Evolutionary conservation across 805 yeast species (phyloP), one percentile per base, ranked within the genome.

Genomic region (Ogataea siamensis): DNA sequence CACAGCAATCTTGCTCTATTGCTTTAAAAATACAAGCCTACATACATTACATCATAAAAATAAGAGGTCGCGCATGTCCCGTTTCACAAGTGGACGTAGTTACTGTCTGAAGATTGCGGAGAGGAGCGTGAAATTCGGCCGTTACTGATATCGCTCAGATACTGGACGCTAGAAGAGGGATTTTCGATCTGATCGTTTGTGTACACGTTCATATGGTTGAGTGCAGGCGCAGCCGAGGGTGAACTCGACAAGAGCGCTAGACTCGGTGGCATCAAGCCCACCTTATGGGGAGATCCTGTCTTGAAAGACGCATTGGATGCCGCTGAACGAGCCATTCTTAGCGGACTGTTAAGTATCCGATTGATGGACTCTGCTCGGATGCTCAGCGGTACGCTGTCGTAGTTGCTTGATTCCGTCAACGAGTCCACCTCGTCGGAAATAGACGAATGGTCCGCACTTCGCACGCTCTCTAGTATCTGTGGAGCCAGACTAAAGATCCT

Each of bases 231-330:
- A 13, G 47, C 26, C 5, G 46, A 28, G 8, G 53, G 51, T 7
- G 50, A 45, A 13, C 47, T 36, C 3, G 50, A 30, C 5, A 36
- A 7, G 4, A 36, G 14, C 4, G 38, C 38, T 21, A 44, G 12
- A 19, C 21, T 40, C n/a, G 51, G 50, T 5, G 53, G 49, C 16
- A 44, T 21, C n/a, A 46, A 34, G 5, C 53, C 53, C 11, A 46
- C 22, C 34, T 42, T 42, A 13, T 33, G 31, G 5, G 39, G 46
- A 2, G 50, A 40, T 12, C 39, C 36, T 4, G 50, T 45, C 14
- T 42, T 46, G 28, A 49, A 37, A 11, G 53, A 49, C 4, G 45
- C 48, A 19, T 39, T 49, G 3, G 53, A 49, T n/a, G 48, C 49
- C 3, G 47, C 44, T 2, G 53, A 42, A 15, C 43, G 42, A 6